Conservation (phyloP, 2,329 filamentous ascomycete species). For the Fusarium setosum region DNA sequence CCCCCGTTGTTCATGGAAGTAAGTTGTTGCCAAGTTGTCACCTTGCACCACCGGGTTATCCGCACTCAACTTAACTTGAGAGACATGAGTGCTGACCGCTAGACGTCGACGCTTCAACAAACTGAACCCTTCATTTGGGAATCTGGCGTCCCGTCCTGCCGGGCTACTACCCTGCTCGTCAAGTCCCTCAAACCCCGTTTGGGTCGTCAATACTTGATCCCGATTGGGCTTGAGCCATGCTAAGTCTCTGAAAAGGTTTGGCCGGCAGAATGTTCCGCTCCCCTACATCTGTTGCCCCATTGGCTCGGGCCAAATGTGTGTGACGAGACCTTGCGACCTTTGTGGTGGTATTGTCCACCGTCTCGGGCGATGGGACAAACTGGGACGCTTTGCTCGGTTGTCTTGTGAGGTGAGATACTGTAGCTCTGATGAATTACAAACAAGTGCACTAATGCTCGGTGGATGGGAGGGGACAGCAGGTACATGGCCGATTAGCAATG, state of each 20-base stretch:
- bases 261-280: conserved; percentile 14
- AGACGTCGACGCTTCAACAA: neutral
- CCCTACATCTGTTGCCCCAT: conserved; percentile 14
- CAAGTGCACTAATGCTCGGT: neutral
- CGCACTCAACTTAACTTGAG: neutral
- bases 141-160: conserved; percentile 18
- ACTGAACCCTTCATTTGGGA: conserved; percentile 3
- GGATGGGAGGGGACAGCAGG: neutral
- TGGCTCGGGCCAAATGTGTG: conserved; percentile 29
- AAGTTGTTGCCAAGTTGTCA: neutral
- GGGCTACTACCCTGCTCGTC: conserved; percentile 11
- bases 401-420: conserved; percentile 1
- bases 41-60: neutral
- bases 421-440: conserved; percentile 1
- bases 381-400: neutral
- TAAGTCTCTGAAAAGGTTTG: conserved; percentile 16
- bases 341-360: conserved; percentile 13
- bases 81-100: neutral
- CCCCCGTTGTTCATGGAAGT: neutral
- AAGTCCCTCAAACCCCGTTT: conserved; percentile 12
- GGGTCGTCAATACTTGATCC: conserved; percentile 11
- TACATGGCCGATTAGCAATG: neutral
- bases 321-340: conserved; percentile 21
- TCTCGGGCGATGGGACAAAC: conserved; percentile 6
- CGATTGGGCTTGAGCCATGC: conserved; percentile 21